phyloP scores from a whole-genome alignment of 116 monocot genomes.

The Dioscorea cayenensis region DNA sequence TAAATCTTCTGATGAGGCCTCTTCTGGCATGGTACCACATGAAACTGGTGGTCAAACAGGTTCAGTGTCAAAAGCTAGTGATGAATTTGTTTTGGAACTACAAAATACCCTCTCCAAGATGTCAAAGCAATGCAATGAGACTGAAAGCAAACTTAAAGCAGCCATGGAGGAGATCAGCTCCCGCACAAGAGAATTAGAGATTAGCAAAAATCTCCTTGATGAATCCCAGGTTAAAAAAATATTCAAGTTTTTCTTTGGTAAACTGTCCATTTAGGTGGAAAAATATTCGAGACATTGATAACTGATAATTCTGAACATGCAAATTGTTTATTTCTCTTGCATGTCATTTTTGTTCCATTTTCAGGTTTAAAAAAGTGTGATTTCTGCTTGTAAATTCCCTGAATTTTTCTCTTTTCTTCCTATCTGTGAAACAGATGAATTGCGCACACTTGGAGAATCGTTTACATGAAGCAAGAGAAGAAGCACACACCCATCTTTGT shows the following conservation, averaged over 20 bases:
- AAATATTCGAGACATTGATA: neutral
- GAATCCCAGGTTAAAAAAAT: constrained; percentile 78
- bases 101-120: constrained; percentile 60
- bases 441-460: constrained; percentile 95
- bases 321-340: too few relatives aligned
- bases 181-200: constrained; percentile 67
- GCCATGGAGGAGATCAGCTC: constrained; percentile 54
- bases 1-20: constrained; percentile 17
- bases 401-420: neutral
- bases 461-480: constrained; percentile 97
- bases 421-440: constrained; percentile 58
- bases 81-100: constrained; percentile 35
- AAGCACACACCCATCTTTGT: constrained; percentile 85
- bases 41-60: constrained; percentile 15
- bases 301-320: neutral
- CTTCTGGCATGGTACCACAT: constrained; percentile 18
- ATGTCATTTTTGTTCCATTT: too few relatives aligned
- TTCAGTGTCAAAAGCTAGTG: constrained; percentile 26
- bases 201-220: constrained; percentile 73
- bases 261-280: neutral
- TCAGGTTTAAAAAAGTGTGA: too few relatives aligned
- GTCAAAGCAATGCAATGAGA: constrained; percentile 47
- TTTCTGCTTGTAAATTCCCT: neutral
- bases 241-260: neutral
- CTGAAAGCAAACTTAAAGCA: constrained; percentile 51